Evolutionary conservation across 805 yeast genomes (phyloP), one percentile per base, ranked within the genome.

Genomic region (Scheffersomyces spartinae): DNA sequence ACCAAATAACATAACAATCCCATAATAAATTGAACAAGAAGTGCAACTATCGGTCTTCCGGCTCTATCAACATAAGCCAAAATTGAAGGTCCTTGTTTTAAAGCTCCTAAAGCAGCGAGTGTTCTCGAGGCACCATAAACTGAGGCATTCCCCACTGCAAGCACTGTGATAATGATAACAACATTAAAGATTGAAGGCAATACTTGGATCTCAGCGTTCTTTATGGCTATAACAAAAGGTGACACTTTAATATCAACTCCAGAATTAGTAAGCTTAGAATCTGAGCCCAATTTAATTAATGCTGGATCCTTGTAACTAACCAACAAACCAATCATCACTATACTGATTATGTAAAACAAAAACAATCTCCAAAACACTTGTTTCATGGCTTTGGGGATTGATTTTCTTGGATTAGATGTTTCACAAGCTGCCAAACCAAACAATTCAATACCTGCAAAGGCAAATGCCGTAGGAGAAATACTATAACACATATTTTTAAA

Each of bases 371-470:
- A 74, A 40, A 72, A 62, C 18, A 74, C 76, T 39, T 73, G 79
- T 43, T 72, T 73, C 20, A 73, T 69, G 20, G 81, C 79, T 32
- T 61, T 55, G 26, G 80, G 80, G 28, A 75, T 64, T 6, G 77
- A 54, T 44, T 61, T 69, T 51, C 72, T 67, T 26, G 73, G 72
- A 47, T 73, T 71, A 20, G 56, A 59, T 29, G 76, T 71, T 52
- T 75, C 83, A 26, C 78, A 76, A 27, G 78, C 75, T 25, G 77
- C 74, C 31, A 75, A 57, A 33, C 76, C 81, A 42, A 65, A 63
- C 33, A 74, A 53, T 48, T 75, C 83, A 16, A 75, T 69, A 42
- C 83, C 81, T 32, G 75, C 74, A 36, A 71, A 72, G 0, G 80
- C 67, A 54, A 74, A 63, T 30, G 76, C 74, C 18, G 77, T 70